Base-by-base conservation (phyloP, 2,329 filamentous ascomycete genomes). In the Rhynchosporium graminicola region DNA sequence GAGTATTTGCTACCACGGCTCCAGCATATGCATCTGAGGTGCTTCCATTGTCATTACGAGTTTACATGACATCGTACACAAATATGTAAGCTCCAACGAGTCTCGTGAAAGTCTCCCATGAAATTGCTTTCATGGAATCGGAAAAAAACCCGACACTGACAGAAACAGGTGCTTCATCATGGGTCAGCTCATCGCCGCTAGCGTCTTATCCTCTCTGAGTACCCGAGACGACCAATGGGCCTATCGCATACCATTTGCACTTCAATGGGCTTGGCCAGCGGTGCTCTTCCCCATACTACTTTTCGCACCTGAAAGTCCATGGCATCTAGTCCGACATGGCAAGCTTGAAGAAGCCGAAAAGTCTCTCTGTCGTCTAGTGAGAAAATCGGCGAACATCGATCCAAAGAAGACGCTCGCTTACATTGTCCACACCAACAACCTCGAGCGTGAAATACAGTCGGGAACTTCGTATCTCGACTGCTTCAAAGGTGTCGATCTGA, bases 391-490 rank as follows among this genome's bases (percentile, higher is more conserved):
- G 26, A 47, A 46, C 36, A 60, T 61, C 45, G 63, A 67, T 47
- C 64, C 62, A 12, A 66, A 66, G 45, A 40, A 63, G n/a, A 59
- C 63, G 4, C 65, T 80, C 75, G 76, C 80, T 2, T 77, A 80
- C 63, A 85, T 87, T 64, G 73, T 79, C 26, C 79, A 84, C 68
- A 86, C 83, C 0, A 80, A 85, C 65, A 75, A 79, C 58, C 73
- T 83, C 2, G 83, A 86, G 68, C 74, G 78, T 59, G 77, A 81
- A 52, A 72, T 75, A 0, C 46, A 61, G 10, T 54, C 55, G 31
- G 77, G 77, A 0, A 80, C 77, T 33, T 78, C 76, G 0, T 83
- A 82, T 62, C 10, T 72, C 33, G 80, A 83, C 63, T 81, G 80
- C 48, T 77, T 83, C 67, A 78, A 74, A 55, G 78, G 77, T 0